These are phyloP conservation scores for Trichoderma asperellum DNA, from an alignment of 2,329 filamentous ascomycete genomes.

Conservation along the genomic window DNA sequence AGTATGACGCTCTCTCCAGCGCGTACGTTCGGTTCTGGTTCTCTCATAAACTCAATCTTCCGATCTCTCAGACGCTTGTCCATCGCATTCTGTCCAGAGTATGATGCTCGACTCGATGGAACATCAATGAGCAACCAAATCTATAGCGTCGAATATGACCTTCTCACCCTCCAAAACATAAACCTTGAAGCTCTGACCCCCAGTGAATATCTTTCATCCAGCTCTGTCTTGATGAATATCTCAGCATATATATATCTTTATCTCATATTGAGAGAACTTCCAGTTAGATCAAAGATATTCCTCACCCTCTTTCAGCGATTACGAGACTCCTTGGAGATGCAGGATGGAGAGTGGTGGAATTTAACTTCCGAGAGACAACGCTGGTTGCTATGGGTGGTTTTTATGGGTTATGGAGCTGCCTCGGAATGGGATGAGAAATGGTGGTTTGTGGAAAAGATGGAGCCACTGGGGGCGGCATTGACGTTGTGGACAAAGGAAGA, in stretches of 20 bases:
- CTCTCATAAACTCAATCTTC: background rate
- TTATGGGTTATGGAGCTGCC: constrained; percentile 13
- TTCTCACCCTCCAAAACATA: background rate
- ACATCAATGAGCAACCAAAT: background rate
- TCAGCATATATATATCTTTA: constrained; percentile 1
- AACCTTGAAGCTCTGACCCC: background rate
- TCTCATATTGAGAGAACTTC: constrained; percentile 7
- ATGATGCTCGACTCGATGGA: background rate
- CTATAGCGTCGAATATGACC: background rate
- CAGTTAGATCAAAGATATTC: background rate
- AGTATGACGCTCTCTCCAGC: background rate
- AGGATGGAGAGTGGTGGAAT: constrained; percentile 2
- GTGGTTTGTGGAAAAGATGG: background rate
- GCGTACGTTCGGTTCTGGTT: background rate
- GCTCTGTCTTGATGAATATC: background rate
- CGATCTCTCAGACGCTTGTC: constrained; percentile 5
- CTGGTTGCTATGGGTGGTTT: background rate
- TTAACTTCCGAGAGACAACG: background rate
- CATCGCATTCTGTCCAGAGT: background rate
- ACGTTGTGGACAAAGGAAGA: background rate
- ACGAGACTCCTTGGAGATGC: background rate
- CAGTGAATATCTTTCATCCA: background rate
- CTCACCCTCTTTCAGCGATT: background rate
- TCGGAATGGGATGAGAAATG: background rate
- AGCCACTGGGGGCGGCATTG: background rate